Conservation (phyloP, 805 yeast genomes). For the Gaillardinia entomophila region DNA sequence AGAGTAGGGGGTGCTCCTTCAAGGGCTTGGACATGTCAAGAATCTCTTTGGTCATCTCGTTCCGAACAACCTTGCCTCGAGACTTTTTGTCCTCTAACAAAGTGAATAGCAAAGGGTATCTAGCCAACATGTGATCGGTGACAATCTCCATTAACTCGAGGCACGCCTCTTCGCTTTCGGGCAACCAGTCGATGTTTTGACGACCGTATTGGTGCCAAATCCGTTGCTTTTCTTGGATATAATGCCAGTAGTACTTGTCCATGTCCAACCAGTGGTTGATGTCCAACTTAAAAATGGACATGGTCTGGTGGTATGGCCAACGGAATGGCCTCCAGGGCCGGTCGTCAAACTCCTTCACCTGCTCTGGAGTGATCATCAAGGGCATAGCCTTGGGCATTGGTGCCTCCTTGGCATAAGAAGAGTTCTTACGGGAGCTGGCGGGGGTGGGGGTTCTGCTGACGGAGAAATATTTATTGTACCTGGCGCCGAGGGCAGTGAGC, state of each 20-base stretch:
- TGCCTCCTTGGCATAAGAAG: constrained; percentile 6
- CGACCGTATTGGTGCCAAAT: constrained; percentile 54
- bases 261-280: constrained; percentile 73
- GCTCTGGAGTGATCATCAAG: constrained; percentile 59
- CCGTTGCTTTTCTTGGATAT: constrained; percentile 57
- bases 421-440: background rate
- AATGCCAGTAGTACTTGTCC: constrained; percentile 70
- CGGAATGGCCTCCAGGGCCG: constrained; percentile 80
- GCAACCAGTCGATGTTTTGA: constrained; percentile 60
- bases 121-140: constrained; percentile 48
- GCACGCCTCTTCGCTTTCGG: constrained; percentile 58
- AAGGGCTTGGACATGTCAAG: constrained; percentile 57
- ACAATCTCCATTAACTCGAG: constrained; percentile 61
- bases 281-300: constrained; percentile 69
- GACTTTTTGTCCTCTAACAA: constrained; percentile 26
- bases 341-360: constrained; percentile 59
- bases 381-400: constrained; percentile 48
- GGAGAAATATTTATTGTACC: constrained; percentile 1
- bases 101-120: constrained; percentile 63
- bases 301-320: constrained; percentile 77
- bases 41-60: constrained; percentile 57
- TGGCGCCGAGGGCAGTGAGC: constrained; percentile 6
- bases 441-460: background rate
- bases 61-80: constrained; percentile 46
- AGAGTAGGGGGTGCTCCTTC: constrained; percentile 57